Evolutionary conservation across 371 early-diverging fungal genomes (phyloP).

Genomic region (Batkoa obscura): DNA sequence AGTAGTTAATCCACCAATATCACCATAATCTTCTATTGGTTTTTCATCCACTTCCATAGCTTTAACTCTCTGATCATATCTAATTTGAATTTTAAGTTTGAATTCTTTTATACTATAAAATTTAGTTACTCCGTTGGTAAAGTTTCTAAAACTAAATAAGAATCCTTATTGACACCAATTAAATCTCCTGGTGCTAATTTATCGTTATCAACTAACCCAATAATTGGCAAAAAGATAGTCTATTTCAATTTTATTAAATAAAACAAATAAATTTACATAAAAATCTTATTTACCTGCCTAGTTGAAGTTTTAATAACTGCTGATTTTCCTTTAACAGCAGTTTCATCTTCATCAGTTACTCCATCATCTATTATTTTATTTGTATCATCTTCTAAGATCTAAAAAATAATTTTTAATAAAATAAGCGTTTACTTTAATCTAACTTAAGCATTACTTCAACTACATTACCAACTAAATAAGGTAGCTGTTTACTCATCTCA

Average conservation of each 20-base stretch:
- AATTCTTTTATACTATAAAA: neutral
- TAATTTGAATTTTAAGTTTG: conserved; percentile 7
- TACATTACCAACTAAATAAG: conserved; percentile 97
- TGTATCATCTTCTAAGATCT: conserved; percentile 87
- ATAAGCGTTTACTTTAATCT: too few relatives aligned
- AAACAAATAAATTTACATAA: neutral
- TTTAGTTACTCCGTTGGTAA: conserved; percentile 83
- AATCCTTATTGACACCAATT: conserved; percentile 99
- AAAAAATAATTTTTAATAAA: neutral
- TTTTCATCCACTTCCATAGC: conserved; percentile 99
- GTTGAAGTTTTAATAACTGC: conserved; percentile 97
- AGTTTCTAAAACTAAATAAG: conserved; percentile 94
- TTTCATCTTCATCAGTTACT: conserved; percentile 79
- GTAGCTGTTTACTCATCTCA: conserved; percentile 95
- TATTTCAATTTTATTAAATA: conserved; percentile 10
- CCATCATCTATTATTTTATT: conserved; percentile 38
- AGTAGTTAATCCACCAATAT: conserved; percentile 97
- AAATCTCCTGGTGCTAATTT: conserved; percentile 95
- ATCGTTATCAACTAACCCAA: conserved; percentile 90
- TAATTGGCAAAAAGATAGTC: conserved; percentile 94
- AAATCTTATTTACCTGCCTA: conserved; percentile 46
- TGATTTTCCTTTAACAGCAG: conserved; percentile 89
- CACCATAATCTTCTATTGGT: conserved; percentile 97
- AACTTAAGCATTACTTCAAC: conserved; percentile 60
- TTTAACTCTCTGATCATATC: conserved; percentile 97